These are phyloP conservation scores for Priceomyces fermenticarens DNA, from an alignment of 805 yeast genomes.

Conservation along the genomic window DNA sequence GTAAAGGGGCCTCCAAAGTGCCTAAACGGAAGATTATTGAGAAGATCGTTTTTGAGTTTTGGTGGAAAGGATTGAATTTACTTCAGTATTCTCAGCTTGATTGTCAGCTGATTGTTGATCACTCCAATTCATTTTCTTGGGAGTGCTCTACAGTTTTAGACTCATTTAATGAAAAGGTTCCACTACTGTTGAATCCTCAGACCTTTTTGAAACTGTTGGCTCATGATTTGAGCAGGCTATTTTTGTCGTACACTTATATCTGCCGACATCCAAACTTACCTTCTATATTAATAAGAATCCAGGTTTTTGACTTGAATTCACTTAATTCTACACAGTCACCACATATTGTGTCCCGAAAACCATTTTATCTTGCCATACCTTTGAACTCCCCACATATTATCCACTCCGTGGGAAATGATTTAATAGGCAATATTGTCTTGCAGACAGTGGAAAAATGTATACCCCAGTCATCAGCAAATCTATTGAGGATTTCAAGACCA, in stretches of 20 bases:
- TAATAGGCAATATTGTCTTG: slow-evolving; percentile 50
- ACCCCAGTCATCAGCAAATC: slow-evolving; percentile 40
- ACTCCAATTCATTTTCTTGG: slow-evolving; percentile 49
- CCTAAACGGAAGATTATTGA: slow-evolving; percentile 39
- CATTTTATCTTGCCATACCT: slow-evolving; percentile 68
- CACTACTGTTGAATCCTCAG: slow-evolving; percentile 48
- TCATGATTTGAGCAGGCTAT: slow-evolving; percentile 47
- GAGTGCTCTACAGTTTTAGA: slow-evolving; percentile 45
- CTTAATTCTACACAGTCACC: slow-evolving; percentile 20
- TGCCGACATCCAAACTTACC: slow-evolving; percentile 66
- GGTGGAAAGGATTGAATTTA: slow-evolving; percentile 57
- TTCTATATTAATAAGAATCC: slow-evolving; percentile 59
- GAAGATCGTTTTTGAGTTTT: slow-evolving; percentile 45
- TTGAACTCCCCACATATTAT: slow-evolving; percentile 63
- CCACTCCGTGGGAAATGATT: slow-evolving; percentile 46
- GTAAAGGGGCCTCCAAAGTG: slow-evolving; percentile 10
- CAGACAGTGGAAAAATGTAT: slow-evolving; percentile 59
- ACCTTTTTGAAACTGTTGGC: slow-evolving; percentile 48
- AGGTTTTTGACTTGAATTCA: slow-evolving; percentile 54
- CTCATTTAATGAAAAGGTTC: slow-evolving; percentile 22
- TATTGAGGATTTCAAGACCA: slow-evolving; percentile 38
- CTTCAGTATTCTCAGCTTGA: slow-evolving; percentile 72
- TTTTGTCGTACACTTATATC: slow-evolving; percentile 61
- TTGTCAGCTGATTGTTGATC: slow-evolving; percentile 59
- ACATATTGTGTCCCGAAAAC: slow-evolving; percentile 52